Evolutionary conservation across 805 yeast genomes (phyloP).

Genomic region (Candida michaelii): DNA sequence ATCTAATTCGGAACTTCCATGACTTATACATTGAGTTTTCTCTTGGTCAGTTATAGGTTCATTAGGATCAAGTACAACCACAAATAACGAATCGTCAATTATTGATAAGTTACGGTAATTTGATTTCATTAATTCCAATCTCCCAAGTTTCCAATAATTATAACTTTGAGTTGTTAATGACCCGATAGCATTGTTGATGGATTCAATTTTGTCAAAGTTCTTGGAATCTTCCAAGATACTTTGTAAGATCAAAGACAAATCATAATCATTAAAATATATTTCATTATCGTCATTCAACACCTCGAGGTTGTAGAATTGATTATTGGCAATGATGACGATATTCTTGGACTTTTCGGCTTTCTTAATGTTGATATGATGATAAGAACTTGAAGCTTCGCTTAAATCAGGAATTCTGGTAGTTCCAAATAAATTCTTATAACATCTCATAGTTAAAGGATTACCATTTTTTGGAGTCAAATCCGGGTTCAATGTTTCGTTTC

Average conservation of each 20-base stretch:
- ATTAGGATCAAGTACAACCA: conserved; percentile 50
- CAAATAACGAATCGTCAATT: conserved; percentile 53
- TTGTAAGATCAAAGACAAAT: conserved; percentile 45
- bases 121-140: conserved; percentile 40
- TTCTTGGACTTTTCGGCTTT: conserved; percentile 41
- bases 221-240: conserved; percentile 41
- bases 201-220: conserved; percentile 33
- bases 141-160: conserved; percentile 47
- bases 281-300: conserved; percentile 41
- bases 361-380: conserved; percentile 30
- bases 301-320: conserved; percentile 51
- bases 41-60: conserved; percentile 48
- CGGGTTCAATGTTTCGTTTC: conserved; percentile 52
- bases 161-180: conserved; percentile 55
- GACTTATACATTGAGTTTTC: conserved; percentile 49
- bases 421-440: conserved; percentile 67
- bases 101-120: conserved; percentile 35
- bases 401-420: conserved; percentile 53
- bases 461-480: conserved; percentile 56
- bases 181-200: conserved; percentile 50
- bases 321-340: conserved; percentile 49
- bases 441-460: conserved; percentile 62
- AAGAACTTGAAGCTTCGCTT: conserved; percentile 12
- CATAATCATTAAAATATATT: conserved; percentile 55
- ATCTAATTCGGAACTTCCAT: conserved; percentile 47